A percentile compares a stretch with the other conserved stretches of the same genome.
Evolutionary conservation across 2,329 filamentous ascomycete species (phyloP).

Genomic region (Aschersonia sp.): DNA sequence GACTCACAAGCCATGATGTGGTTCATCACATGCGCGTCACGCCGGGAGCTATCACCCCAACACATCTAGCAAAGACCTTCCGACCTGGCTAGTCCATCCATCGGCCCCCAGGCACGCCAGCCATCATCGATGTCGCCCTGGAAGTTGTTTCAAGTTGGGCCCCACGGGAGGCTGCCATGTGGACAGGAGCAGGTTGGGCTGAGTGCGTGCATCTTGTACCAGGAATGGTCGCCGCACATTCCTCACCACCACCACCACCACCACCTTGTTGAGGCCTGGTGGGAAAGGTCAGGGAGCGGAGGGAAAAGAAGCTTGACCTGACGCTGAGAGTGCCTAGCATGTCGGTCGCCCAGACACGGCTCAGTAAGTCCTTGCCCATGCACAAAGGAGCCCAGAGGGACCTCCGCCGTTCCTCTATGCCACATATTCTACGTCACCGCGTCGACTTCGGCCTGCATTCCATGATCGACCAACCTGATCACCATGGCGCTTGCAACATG

Average conservation of each 20-base stretch:
- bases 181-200: neutral
- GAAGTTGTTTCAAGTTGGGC: neutral
- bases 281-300: no score
- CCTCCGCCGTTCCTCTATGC: neutral
- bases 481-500: neutral
- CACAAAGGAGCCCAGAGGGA: neutral
- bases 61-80: no score
- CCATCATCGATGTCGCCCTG: neutral
- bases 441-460: neutral
- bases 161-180: neutral
- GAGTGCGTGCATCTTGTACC: neutral
- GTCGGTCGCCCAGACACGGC: no score
- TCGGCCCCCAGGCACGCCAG: neutral
- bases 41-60: neutral
- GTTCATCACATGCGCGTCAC: neutral
- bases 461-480: neutral
- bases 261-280: no score
- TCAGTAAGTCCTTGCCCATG: no score
- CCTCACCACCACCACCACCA: neutral
- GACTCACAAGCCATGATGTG: no score
- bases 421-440: neutral
- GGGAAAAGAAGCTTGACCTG: no score
- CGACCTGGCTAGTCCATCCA: no score
- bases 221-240: neutral
- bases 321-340: no score